Conservation (phyloP, 441 rosid genomes). For the Sinapis alba region DNA sequence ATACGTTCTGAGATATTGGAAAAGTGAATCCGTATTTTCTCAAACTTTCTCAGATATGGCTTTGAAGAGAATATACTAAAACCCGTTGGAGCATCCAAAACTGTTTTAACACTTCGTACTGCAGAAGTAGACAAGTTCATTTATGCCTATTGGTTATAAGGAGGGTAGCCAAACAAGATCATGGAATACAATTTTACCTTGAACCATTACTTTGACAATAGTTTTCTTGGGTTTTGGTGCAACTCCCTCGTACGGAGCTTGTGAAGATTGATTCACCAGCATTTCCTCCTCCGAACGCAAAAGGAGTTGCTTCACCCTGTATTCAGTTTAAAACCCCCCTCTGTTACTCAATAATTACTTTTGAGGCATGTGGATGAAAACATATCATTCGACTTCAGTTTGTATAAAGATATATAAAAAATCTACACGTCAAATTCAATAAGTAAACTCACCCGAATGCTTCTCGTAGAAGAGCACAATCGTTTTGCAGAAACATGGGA, state of each 20-base stretch:
- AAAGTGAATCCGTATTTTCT: constrained; percentile 57
- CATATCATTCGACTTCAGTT: not conserved
- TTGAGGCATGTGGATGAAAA: not conserved
- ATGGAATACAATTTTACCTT: constrained; percentile 54
- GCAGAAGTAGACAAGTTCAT: constrained; percentile 38
- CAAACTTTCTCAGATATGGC: constrained; percentile 48
- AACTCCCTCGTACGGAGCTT: constrained; percentile 63
- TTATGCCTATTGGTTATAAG: constrained; percentile 19
- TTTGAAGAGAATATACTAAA: constrained; percentile 32
- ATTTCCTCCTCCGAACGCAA: constrained; percentile 97
- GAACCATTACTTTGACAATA: constrained; percentile 93
- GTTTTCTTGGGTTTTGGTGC: constrained; percentile 83
- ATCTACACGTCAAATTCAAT: not conserved
- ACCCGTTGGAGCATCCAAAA: constrained; percentile 81
- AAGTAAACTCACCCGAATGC: constrained; percentile 78
- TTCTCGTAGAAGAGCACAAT: constrained; percentile 86
- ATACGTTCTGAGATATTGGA: constrained; percentile 64
- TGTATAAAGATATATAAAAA: not conserved
- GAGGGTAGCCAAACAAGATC: constrained; percentile 20
- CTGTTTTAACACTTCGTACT: constrained; percentile 88
- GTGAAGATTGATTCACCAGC: constrained; percentile 69
- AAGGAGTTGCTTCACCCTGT: constrained; percentile 77
- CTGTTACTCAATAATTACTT: constrained; percentile 21
- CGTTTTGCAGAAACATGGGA: constrained; percentile 93
- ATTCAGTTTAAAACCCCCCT: not conserved